Conservation (phyloP, 176 grass and related monocot species). For the Olyra latifolia region DNA sequence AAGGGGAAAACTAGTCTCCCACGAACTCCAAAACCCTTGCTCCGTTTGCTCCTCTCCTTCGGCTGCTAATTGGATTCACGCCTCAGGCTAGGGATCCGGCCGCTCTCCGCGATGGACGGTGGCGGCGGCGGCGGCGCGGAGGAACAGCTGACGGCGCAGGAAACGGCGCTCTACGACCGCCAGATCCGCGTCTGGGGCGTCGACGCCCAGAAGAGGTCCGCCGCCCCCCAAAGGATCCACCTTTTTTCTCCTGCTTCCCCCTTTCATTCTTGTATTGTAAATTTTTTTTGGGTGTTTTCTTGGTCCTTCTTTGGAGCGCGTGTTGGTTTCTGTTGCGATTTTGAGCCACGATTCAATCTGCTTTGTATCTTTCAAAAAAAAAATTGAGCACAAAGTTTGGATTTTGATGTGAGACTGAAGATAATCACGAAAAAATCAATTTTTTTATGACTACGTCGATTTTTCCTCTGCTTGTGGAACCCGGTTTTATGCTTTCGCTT, state of each 20-base stretch:
- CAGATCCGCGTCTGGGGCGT: conserved; percentile 99
- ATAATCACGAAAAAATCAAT: not conserved
- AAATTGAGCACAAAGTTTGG: not conserved
- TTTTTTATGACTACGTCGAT: not conserved
- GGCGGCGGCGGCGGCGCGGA: conserved; percentile 40
- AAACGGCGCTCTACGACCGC: conserved; percentile 96
- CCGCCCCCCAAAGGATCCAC: not conserved
- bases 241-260: not conserved
- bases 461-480: not conserved
- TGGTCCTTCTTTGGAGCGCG: not conserved
- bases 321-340: not conserved
- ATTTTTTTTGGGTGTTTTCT: not conserved
- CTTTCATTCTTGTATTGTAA: not conserved
- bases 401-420: too few species aligned
- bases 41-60: not conserved
- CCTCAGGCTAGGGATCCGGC: conserved; percentile 38
- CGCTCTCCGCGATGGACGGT: conserved; percentile 33
- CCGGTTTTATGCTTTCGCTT: not conserved
- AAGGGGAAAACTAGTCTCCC: too few species aligned
- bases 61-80: conserved; percentile 9
- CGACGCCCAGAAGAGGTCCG: conserved; percentile 93
- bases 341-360: not conserved
- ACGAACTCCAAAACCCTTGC: conserved; percentile 21
- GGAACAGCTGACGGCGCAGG: conserved; percentile 84
- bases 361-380: too few species aligned